phyloP scores from a whole-genome alignment of 2,329 filamentous ascomycete species.

The Dichotomopilus funicola region DNA sequence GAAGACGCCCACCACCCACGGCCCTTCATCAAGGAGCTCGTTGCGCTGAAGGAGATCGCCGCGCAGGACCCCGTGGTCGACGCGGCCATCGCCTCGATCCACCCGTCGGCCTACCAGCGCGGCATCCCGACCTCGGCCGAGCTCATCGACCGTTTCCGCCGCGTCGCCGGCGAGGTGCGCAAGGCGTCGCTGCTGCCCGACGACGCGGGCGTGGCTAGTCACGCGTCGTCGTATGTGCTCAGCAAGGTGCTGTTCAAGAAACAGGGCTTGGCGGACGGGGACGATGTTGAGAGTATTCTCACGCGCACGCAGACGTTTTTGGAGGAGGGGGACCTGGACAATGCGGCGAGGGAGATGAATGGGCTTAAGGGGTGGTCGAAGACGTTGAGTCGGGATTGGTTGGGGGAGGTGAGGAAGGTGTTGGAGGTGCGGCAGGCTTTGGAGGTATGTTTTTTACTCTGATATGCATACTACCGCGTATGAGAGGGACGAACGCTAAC shows the following conservation, averaged over 20 bases:
- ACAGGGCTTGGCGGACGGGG: constrained; percentile 71
- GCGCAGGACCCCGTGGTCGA: constrained; percentile 78
- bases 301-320: constrained; percentile 82
- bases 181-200: constrained; percentile 91
- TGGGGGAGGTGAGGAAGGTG: constrained; percentile 82
- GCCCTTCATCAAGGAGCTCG: constrained; percentile 87
- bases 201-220: constrained; percentile 87
- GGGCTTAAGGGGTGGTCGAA: constrained; percentile 88
- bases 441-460: constrained; percentile 61
- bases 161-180: constrained; percentile 83
- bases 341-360: constrained; percentile 92
- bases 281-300: constrained; percentile 90
- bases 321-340: constrained; percentile 89
- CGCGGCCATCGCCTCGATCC: constrained; percentile 93
- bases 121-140: constrained; percentile 78
- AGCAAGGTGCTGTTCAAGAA: constrained; percentile 97
- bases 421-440: constrained; percentile 94
- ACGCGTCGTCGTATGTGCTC: constrained; percentile 81
- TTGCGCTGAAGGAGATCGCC: constrained; percentile 89
- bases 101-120: constrained; percentile 86
- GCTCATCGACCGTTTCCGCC: constrained; percentile 91
- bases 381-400: constrained; percentile 89
- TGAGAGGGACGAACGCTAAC: constrained; percentile 22
- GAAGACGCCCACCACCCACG: constrained; percentile 66
- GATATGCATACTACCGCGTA: background rate